These are phyloP conservation scores for Trametes villosa DNA, from an alignment of 768 basidiomycete genomes.

Conservation along the genomic window DNA sequence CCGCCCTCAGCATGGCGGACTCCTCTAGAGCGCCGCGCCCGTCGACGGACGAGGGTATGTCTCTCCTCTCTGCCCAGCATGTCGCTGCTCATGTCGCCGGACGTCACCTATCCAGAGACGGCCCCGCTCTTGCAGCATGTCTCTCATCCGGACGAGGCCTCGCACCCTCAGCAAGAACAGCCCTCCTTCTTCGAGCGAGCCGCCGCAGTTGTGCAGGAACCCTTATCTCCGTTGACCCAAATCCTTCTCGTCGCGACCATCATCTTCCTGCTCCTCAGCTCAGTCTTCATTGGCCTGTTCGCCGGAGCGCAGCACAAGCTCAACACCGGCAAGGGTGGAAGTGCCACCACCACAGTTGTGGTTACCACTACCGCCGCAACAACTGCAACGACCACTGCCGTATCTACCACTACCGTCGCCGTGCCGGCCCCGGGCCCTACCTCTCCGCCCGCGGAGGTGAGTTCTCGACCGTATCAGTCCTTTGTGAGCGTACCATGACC, in stretches of 20 bases:
- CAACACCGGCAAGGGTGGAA: conserved; percentile 48
- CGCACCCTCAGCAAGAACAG: conserved; percentile 26
- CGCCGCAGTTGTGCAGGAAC: conserved; percentile 67
- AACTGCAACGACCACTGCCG: conserved; percentile 43
- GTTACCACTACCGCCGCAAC: conserved; percentile 42
- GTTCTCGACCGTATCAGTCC: conserved; percentile 8
- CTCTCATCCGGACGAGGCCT: conserved; percentile 41
- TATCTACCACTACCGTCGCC: conserved; percentile 40
- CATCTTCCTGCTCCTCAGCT: conserved; percentile 77
- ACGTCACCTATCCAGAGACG: conserved; percentile 49
- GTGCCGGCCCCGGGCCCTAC: conserved; percentile 59
- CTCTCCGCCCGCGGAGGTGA: conserved; percentile 54
- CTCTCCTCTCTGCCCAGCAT: conserved; percentile 11
- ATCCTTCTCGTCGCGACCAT: conserved; percentile 77
- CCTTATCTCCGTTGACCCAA: conserved; percentile 83
- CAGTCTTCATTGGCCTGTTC: conserved; percentile 92
- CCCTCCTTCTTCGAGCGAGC: conserved; percentile 51
- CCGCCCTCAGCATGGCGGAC: conserved; percentile 55
- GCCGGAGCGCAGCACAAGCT: conserved; percentile 86
- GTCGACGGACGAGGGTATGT: conserved; percentile 59
- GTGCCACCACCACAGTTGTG: conserved; percentile 48
- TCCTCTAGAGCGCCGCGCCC: conserved; percentile 48
- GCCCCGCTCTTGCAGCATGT: conserved; percentile 65
- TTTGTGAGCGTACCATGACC: neutral
- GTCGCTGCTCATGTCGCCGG: conserved; percentile 16